Conservation (phyloP, 495 filamentous ascomycete species). For the Trypethelium eluteriae region DNA sequence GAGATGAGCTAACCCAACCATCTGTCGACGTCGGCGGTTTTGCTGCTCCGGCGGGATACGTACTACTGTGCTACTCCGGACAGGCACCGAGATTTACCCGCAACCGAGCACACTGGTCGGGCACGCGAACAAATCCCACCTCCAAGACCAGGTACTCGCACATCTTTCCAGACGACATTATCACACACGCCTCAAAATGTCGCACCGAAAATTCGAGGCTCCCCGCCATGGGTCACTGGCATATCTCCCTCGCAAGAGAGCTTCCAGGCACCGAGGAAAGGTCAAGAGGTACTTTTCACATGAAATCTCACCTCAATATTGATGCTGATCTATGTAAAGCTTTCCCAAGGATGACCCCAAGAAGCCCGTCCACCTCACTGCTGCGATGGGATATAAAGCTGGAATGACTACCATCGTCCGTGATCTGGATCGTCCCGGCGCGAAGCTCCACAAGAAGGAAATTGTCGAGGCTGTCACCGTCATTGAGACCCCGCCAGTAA, state of each 20-base stretch:
- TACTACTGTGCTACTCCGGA: too few relatives aligned
- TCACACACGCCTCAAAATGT: conserved; percentile 21
- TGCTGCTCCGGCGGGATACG: neutral
- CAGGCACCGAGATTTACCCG: neutral
- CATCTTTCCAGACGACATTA: neutral
- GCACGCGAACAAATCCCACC: neutral
- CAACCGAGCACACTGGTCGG: neutral
- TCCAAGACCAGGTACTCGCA: neutral
- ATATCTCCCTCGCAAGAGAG: conserved; percentile 94
- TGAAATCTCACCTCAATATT: conserved; percentile 16
- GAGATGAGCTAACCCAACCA: too few relatives aligned
- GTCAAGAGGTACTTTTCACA: conserved; percentile 75
- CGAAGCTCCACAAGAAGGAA: conserved; percentile 99
- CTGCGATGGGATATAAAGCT: conserved; percentile 99
- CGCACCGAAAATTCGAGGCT: conserved; percentile 52
- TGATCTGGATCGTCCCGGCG: conserved; percentile 97
- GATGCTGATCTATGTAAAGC: conserved; percentile 41
- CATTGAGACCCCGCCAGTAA: conserved; percentile 99
- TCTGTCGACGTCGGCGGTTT: too few relatives aligned
- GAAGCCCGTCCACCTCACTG: conserved; percentile 98
- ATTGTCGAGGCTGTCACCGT: conserved; percentile 98
- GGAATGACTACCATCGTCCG: conserved; percentile 99
- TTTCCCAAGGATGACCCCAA: conserved; percentile 99
- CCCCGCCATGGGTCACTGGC: conserved; percentile 98
- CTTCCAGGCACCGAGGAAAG: conserved; percentile 91